phyloP scores from a whole-genome alignment of 805 yeast species.

The Pichia rugopelliculosa region DNA sequence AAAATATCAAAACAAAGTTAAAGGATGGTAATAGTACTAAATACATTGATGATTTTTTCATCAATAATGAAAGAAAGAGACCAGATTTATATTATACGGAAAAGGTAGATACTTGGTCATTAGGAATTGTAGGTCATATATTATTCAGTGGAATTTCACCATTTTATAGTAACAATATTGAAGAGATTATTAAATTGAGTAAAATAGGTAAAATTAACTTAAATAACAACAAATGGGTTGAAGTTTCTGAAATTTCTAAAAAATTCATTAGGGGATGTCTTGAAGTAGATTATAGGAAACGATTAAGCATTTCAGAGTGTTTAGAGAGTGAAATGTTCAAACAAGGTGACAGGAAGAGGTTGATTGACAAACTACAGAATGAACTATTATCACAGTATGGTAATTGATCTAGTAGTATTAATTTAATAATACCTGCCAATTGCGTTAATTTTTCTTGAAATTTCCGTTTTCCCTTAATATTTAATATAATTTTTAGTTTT shows the following conservation, averaged over 20 bases:
- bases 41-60: slow-evolving; percentile 2
- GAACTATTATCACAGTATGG: too few species aligned
- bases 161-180: slow-evolving; percentile 40
- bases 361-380: neutral
- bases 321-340: slow-evolving; percentile 4
- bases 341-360: slow-evolving; percentile 1
- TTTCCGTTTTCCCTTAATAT: too few species aligned
- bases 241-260: slow-evolving; percentile 18
- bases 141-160: slow-evolving; percentile 60
- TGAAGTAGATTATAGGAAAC: slow-evolving; percentile 28
- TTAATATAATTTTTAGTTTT: too few species aligned
- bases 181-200: slow-evolving; percentile 35
- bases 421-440: too few species aligned
- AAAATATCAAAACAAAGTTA: neutral
- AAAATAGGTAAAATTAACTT: slow-evolving; percentile 35
- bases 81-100: slow-evolving; percentile 30
- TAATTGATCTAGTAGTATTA: too few species aligned
- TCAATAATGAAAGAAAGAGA: neutral
- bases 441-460: too few species aligned
- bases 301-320: slow-evolving; percentile 6
- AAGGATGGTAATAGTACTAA: neutral
- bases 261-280: slow-evolving; percentile 37
- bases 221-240: slow-evolving; percentile 34
- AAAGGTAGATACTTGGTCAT: slow-evolving; percentile 64
- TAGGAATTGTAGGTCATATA: slow-evolving; percentile 55